phyloP scores from a whole-genome alignment of 2,329 filamentous ascomycete genomes.

The Colletotrichum kahawae region DNA sequence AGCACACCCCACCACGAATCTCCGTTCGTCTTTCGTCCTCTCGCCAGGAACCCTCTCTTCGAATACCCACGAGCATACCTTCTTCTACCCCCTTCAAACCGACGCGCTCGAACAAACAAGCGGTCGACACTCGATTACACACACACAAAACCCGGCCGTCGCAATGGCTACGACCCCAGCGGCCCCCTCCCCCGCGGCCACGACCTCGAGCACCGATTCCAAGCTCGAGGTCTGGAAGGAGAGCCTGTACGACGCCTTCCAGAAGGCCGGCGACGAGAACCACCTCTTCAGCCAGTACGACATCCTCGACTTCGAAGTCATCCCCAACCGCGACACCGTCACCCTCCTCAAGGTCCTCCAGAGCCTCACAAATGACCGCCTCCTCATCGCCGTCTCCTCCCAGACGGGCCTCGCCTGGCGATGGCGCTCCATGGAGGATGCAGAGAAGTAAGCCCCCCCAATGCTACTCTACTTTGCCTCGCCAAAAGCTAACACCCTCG shows the following conservation, averaged over 20 bases:
- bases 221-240: slow-evolving; percentile 60
- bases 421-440: slow-evolving; percentile 63
- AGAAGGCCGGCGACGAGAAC: slow-evolving; percentile 51
- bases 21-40: neutral
- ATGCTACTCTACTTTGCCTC: neutral
- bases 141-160: neutral
- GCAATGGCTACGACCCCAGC: slow-evolving; percentile 11
- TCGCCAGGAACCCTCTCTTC: neutral
- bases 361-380: slow-evolving; percentile 62
- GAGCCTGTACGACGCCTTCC: slow-evolving; percentile 61
- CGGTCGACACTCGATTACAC: neutral
- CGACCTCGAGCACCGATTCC: slow-evolving; percentile 27
- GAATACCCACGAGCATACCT: neutral
- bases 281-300: slow-evolving; percentile 64
- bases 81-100: neutral
- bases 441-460: slow-evolving; percentile 59
- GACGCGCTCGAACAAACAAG: neutral
- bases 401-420: slow-evolving; percentile 59
- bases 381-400: slow-evolving; percentile 56
- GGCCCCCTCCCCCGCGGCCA: slow-evolving; percentile 20
- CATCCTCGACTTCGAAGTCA: slow-evolving; percentile 60
- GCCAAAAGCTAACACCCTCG: neutral
- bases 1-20: neutral
- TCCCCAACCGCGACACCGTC: slow-evolving; percentile 60
- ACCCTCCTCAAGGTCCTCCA: slow-evolving; percentile 62